These are phyloP conservation scores for Balakata baccata DNA, from an alignment of 345 rosid genomes.

Conservation along the genomic window DNA sequence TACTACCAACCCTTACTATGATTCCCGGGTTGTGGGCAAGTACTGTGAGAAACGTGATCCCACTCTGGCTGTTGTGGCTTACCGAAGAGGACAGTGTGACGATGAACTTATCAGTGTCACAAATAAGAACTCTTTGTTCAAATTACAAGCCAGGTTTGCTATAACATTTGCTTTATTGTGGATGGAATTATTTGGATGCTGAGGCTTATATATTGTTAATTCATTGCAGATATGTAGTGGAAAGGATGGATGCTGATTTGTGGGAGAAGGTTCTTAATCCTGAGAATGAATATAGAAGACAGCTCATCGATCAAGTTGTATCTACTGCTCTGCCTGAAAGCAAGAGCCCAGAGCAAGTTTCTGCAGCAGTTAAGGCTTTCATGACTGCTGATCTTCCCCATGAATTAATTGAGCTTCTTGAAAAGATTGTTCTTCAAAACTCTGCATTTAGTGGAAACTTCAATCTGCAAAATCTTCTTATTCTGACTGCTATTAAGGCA, in stretches of 20 bases:
- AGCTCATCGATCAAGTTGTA: conserved; percentile 94
- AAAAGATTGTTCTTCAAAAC: conserved; percentile 95
- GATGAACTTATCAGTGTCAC: conserved; percentile 96
- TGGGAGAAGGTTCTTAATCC: conserved; percentile 97
- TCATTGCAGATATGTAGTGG: conserved; percentile 83
- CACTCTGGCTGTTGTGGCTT: conserved; percentile 94
- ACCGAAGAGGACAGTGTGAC: conserved; percentile 96
- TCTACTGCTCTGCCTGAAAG: conserved; percentile 92
- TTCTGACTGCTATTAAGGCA: conserved; percentile 92
- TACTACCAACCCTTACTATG: conserved; percentile 97
- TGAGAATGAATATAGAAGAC: conserved; percentile 80
- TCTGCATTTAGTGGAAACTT: conserved; percentile 98
- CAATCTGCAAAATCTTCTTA: conserved; percentile 93
- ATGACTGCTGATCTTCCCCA: conserved; percentile 81
- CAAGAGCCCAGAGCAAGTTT: conserved; percentile 89
- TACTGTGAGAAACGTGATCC: conserved; percentile 99
- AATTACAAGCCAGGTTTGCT: conserved; percentile 92
- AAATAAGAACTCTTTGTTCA: conserved; percentile 91
- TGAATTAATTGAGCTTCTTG: conserved; percentile 82
- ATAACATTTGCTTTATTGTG: not conserved
- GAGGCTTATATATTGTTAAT: conserved; percentile 24
- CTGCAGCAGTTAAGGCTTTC: conserved; percentile 81
- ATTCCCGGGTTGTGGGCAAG: conserved; percentile 94
- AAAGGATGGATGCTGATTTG: conserved; percentile 96
- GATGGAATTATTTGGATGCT: not conserved